Evolutionary conservation across 1,284 basidiomycete genomes (phyloP).

Genomic region (Pyrrhoderma noxium): DNA sequence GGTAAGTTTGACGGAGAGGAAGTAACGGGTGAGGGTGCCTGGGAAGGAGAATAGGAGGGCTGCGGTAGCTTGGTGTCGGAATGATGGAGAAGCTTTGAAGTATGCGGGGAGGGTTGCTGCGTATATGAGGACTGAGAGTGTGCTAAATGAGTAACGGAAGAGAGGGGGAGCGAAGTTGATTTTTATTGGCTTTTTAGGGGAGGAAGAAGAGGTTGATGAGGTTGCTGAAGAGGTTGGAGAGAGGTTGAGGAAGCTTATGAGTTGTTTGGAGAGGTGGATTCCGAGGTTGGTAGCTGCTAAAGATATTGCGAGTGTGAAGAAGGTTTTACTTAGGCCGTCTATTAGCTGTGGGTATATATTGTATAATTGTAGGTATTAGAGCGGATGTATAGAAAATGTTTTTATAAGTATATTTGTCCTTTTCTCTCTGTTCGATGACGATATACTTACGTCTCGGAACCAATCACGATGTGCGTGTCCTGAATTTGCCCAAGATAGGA

Average conservation of each 20-base stretch:
- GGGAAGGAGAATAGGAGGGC: slow-evolving; percentile 89
- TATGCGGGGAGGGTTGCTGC: slow-evolving; percentile 70
- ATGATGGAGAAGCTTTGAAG: slow-evolving; percentile 61
- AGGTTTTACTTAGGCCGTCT: slow-evolving; percentile 78
- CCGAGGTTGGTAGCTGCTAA: slow-evolving; percentile 60
- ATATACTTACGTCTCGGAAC: slow-evolving; percentile 71
- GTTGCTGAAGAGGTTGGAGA: slow-evolving; percentile 44
- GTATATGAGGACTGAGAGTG: slow-evolving; percentile 50
- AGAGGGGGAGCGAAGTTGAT: slow-evolving; percentile 33
- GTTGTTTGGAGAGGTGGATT: slow-evolving; percentile 39
- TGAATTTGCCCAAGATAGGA: slow-evolving; percentile 79
- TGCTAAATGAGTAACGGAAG: slow-evolving; percentile 40
- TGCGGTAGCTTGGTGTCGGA: slow-evolving; percentile 77
- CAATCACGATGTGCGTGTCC: slow-evolving; percentile 53
- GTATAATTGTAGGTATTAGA: neutral
- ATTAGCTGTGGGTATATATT: slow-evolving; percentile 50
- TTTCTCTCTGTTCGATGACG: no score
- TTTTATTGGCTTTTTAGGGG: no score
- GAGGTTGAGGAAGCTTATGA: slow-evolving; percentile 35
- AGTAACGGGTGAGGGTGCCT: slow-evolving; percentile 80
- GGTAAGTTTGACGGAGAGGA: slow-evolving; percentile 73
- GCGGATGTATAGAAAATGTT: slow-evolving; percentile 7
- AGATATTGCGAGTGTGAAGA: slow-evolving; percentile 71
- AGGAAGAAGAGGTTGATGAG: slow-evolving; percentile 35
- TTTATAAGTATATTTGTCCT: no score